Base-by-base conservation (phyloP, 1,139 yeast genomes). In the Nakaseomyces sp. region DNA sequence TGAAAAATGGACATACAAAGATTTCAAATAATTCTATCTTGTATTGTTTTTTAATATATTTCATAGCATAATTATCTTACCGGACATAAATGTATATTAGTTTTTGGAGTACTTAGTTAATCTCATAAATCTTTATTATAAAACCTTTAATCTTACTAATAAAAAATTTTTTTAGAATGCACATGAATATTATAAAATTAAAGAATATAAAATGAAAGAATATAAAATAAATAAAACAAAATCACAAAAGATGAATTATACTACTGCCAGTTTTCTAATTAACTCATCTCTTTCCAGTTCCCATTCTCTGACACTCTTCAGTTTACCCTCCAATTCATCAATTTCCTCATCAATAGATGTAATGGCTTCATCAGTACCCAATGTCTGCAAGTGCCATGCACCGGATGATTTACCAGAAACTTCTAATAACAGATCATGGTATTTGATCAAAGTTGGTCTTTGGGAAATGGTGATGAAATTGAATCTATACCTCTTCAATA, bases 1-100 rank as follows among this genome's bases (percentile, higher is more conserved):
- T 30, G 96, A 87, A 64, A 88, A 87, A 66, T 88, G 95, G 95
- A 76, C 89, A 36, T 86, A 83, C 67, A 89, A 88, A 68, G 95
- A 88, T 67, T 83, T 84, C 59, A 82, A 82, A 67, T 84, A 69
- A 42, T 45, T 24, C 13, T 19, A 15, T 25, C 17, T 13, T 18
- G 32, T 17, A 9, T 32, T 17, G 9, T 32, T 30, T 30, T 15
- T 30, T 7, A 8, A 30, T 16, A 16, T 30, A 6, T 30, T 24
- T 18, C 28, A 18, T 22, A 6, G 12, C 13, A 45, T 13, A 19
- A 22, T 35, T 37, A 40, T 40, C 26, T 37, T 33, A 38, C 39
- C 31, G 28, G 31, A 20, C 15, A 20, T 7, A 13, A 13, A 4
- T 25, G 31, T 28, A 28, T 19, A 37, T 15, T 37, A 17, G 29